Evolutionary conservation across 2,329 filamentous ascomycete genomes (phyloP), one percentile per base, ranked within the genome.

Genomic region (Fusarium tricinctum): DNA sequence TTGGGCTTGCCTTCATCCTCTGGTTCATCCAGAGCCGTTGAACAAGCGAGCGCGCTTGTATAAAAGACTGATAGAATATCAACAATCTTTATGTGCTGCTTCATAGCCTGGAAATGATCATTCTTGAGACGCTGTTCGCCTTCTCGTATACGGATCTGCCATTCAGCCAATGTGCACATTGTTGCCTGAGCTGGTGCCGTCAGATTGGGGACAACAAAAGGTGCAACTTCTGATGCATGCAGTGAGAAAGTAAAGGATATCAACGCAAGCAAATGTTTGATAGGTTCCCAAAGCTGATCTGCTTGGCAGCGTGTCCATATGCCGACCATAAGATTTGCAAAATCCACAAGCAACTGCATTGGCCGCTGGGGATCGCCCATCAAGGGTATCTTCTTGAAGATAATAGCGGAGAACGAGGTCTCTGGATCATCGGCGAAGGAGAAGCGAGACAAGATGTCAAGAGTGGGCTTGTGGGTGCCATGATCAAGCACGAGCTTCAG

Each of bases 241-340:
- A 88, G 81, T 45, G 88, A 85, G 6, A 94, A 79, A 1, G 89
- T 86, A 64, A 91, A 90, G 14, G 85, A 82, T 14, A 93, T 74
- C 33, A 92, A 81, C 22, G 90, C 86, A 22, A 91, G 81, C 5
- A 95, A 80, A 38, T 92, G 82, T 65, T 86, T 86, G 40, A 94
- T 82, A 0, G 92, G 90, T 13, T 82, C 81, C 73, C 89, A 88
- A 78, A 88, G 81, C 68, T 83, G 82, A 70, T 94, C 91, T 13
- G 85, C 81, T 8, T 90, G 79, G 74, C 92, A 94, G 20, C 83
- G 84, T 17, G 83, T 83, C 92, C 92, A 95, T 15, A 95, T 77
- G 17, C 85, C 82, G 49, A 92, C 83, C 20, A 94, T 78, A 30
- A 89, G 81, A 48, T 87, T 82, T 50, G 88, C 88, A 67, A 94